Base-by-base conservation (phyloP, 2,329 filamentous ascomycete genomes). In the Monosporascus sp. region DNA sequence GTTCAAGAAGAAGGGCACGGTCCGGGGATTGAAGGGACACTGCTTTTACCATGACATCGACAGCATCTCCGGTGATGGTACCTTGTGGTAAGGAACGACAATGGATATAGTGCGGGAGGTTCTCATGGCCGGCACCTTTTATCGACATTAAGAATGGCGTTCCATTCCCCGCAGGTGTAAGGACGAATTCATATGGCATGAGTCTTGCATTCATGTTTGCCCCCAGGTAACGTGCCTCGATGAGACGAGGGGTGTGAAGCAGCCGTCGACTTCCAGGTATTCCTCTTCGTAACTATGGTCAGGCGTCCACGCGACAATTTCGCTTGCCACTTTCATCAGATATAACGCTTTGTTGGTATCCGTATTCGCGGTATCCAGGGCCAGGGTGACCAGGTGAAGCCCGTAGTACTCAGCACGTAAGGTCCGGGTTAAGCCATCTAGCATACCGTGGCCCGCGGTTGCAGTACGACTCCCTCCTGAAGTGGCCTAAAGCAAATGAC, bases 401-500 rank as follows among this genome's bases (percentile, higher is more conserved):
- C 45, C 46, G 7, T 39, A 24, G 37, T 50, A 15, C 31, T 59
- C 55, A 2, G n/a, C 17, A 2, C 57, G 47, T 18, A 55, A 20
- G 3, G 57, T 57, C 24, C 57, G 45, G 18, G 53, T 45, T 3
- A 59, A 49, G 5, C 55, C 53, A 15, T 57, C 55, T 4, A 55
- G 2, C 37, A 55, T 51, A 3, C 35, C 53, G 22, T 52, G 38
- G 5, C 45, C 18, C 8, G 53, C 53, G 24, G 51, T 18, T 11
- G n/a, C 9, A 2, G 6, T 11, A 39, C 15, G 48, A 18, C 52
- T 49, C 5, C 52, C 52, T 6, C 52, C 49, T n/a, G 18, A 7
- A 14, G 52, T 39, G 4, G 49, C 31, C 52, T 49, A 54, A 15
- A 54, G 49, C 37, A 14, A 22, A 27, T 3, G 25, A 9, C 8